Percentiles rank a stretch among this genome's conserved stretches.
phyloP scores from a whole-genome alignment of 805 yeast genomes.

The Candida bentonensis region DNA sequence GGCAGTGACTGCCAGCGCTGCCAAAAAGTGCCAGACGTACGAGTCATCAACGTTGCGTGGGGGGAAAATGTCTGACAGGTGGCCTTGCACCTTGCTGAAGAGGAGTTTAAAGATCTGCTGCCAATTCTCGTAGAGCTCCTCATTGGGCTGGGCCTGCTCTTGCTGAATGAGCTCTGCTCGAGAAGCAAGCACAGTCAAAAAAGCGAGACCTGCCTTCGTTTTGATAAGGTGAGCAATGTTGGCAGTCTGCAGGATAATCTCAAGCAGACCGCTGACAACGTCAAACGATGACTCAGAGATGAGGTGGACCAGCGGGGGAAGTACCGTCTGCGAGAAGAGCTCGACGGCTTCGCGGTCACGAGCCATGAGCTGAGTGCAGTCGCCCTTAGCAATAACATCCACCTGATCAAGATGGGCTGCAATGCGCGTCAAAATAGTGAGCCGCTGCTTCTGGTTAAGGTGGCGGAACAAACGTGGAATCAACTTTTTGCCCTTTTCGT shows the following conservation, averaged over 20 bases:
- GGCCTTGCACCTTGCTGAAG: conserved; percentile 66
- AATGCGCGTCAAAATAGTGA: conserved; percentile 61
- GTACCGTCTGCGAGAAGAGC: conserved; percentile 62
- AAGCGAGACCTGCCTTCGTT: conserved; percentile 71
- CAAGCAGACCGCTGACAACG: conserved; percentile 64
- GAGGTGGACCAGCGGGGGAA: conserved; percentile 72
- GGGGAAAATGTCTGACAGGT: conserved; percentile 70
- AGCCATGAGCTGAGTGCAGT: conserved; percentile 19
- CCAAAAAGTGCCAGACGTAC: conserved; percentile 94
- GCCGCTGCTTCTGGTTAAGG: conserved; percentile 58
- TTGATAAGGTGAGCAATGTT: conserved; percentile 39
- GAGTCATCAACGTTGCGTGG: conserved; percentile 52
- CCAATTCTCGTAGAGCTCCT: conserved; percentile 57
- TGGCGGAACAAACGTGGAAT: conserved; percentile 82
- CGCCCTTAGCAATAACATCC: conserved; percentile 60
- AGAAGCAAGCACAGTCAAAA: conserved; percentile 79
- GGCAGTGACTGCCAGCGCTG: conserved; percentile 85
- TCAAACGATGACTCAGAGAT: conserved; percentile 69
- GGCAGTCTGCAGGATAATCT: conserved; percentile 47
- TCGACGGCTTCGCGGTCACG: conserved; percentile 49
- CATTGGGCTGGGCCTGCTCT: conserved; percentile 38
- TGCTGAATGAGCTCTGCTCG: conserved; percentile 87
- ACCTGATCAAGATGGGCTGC: conserved; percentile 70
- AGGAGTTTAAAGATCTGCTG: conserved; percentile 65
- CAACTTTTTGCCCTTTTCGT: conserved; percentile 77